Percentiles rank a stretch among this genome's conserved stretches.
Conservation (phyloP, 106 monocot species). For the Acanthochlamys bracteata region DNA sequence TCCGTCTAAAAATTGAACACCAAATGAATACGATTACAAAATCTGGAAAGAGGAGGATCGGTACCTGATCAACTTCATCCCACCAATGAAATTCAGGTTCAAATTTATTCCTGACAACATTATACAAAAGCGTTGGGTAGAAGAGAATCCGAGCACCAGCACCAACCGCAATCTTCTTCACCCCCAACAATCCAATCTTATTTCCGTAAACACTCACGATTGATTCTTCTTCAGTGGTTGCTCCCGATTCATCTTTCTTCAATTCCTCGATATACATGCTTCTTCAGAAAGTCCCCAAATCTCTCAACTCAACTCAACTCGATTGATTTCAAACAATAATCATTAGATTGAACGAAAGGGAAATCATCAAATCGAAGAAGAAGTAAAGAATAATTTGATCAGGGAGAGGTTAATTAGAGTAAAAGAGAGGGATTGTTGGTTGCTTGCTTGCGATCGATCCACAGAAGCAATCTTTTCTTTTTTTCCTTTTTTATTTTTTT, state of each 20-base stretch:
- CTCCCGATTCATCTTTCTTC: conserved; percentile 7
- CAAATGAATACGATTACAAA: no score
- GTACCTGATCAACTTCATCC: conserved; percentile 64
- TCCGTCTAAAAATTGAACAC: no score
- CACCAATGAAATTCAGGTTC: conserved; percentile 60
- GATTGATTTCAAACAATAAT: no score
- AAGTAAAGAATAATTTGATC: no score
- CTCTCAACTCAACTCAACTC: not conserved
- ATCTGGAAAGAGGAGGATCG: not conserved
- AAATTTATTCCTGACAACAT: conserved; percentile 45
- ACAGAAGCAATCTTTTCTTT: no score
- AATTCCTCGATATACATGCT: conserved; percentile 29
- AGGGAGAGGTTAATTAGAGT: no score
- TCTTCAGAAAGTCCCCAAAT: conserved; percentile 4
- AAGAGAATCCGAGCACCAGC: conserved; percentile 61
- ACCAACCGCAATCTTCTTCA: conserved; percentile 45
- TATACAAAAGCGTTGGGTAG: conserved; percentile 59
- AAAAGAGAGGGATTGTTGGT: no score
- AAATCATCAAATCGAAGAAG: no score
- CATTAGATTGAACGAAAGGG: no score
- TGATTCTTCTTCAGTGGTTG: not conserved
- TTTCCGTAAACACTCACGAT: not conserved
- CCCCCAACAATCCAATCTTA: conserved; percentile 9
- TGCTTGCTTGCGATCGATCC: no score
- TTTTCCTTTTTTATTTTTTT: no score